A percentile compares a stretch with the other conserved stretches of the same genome.
Conservation (phyloP, 1,139 yeast species). For the Debaryomyces psychrophilus region DNA sequence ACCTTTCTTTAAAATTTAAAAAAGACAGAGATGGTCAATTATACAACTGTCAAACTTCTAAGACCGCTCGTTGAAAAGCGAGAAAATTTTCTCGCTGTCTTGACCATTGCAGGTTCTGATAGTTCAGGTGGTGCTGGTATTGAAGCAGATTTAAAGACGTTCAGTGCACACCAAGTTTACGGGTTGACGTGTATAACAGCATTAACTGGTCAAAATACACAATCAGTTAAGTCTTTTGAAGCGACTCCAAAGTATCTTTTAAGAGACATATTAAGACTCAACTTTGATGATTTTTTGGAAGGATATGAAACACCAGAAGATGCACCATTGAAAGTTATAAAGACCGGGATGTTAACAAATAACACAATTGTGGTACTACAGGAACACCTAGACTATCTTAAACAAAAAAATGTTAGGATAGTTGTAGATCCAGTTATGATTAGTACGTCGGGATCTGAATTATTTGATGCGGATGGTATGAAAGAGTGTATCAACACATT, state of each 20-base stretch:
- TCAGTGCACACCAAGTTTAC: conserved; percentile 76
- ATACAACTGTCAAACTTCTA: conserved; percentile 1
- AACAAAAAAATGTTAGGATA: conserved; percentile 36
- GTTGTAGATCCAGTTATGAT: conserved; percentile 86
- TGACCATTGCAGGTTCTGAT: conserved; percentile 83
- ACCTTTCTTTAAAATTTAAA: neutral
- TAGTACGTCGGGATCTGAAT: conserved; percentile 70
- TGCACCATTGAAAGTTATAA: conserved; percentile 59
- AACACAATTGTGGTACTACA: conserved; percentile 57
- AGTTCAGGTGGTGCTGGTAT: conserved; percentile 95
- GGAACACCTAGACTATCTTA: conserved; percentile 32
- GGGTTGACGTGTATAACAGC: conserved; percentile 83
- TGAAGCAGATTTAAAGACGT: conserved; percentile 88
- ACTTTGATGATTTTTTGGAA: conserved; percentile 61
- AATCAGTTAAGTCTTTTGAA: conserved; percentile 56
- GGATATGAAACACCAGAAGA: conserved; percentile 25
- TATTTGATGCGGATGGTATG: conserved; percentile 55
- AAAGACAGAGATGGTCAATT: conserved; percentile 1
- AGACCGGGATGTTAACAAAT: conserved; percentile 77
- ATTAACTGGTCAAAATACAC: conserved; percentile 81
- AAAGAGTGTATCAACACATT: conserved; percentile 47
- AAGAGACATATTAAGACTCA: conserved; percentile 51
- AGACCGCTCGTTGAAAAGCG: neutral
- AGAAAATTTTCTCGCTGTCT: conserved; percentile 41
- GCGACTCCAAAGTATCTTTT: conserved; percentile 50